phyloP scores from a whole-genome alignment of 495 filamentous ascomycete species.

The Penicilliopsis zonata region DNA sequence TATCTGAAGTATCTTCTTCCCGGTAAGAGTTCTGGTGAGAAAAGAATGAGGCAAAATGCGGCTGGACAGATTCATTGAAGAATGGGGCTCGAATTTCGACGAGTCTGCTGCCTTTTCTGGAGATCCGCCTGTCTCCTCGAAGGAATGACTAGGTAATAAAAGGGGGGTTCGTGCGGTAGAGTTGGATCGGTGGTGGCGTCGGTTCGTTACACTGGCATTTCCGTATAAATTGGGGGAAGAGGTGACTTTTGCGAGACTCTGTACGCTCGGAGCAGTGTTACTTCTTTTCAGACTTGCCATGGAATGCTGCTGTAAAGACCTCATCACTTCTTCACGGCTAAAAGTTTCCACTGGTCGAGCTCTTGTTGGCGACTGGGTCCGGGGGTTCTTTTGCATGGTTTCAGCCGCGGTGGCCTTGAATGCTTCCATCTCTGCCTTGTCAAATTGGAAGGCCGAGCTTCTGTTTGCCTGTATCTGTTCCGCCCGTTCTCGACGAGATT shows the following conservation, averaged over 20 bases:
- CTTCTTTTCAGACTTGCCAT: slow-evolving; percentile 31
- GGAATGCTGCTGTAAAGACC: slow-evolving; percentile 21
- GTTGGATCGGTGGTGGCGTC: slow-evolving; percentile 18
- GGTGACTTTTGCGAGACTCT: slow-evolving; percentile 9
- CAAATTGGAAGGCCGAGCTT: slow-evolving; percentile 61
- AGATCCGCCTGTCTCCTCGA: slow-evolving; percentile 4
- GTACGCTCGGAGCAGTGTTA: slow-evolving; percentile 37
- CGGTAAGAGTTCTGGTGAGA: slow-evolving; percentile 59
- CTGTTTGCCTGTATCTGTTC: slow-evolving; percentile 48
- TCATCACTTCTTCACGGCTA: slow-evolving; percentile 53
- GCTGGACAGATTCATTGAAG: slow-evolving; percentile 70
- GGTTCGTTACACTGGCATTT: slow-evolving; percentile 10
- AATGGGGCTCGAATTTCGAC: slow-evolving; percentile 71
- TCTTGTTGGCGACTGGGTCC: slow-evolving; percentile 27
- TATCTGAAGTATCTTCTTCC: slow-evolving; percentile 65
- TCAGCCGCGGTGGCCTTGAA: slow-evolving; percentile 51
- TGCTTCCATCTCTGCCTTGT: slow-evolving; percentile 50
- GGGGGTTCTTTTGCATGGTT: slow-evolving; percentile 10
- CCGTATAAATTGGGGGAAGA: slow-evolving; percentile 5
- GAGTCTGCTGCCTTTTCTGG: slow-evolving; percentile 19
- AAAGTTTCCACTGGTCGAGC: slow-evolving; percentile 38
- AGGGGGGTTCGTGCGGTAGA: slow-evolving; percentile 13
- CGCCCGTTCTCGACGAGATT: slow-evolving; percentile 32
- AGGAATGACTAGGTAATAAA: slow-evolving; percentile 5
- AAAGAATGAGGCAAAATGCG: slow-evolving; percentile 75